A percentile compares a stretch with the other conserved stretches of the same genome.
Conservation (phyloP, 352 stramenopile genomes). For the Phytophthora agathidicida region DNA sequence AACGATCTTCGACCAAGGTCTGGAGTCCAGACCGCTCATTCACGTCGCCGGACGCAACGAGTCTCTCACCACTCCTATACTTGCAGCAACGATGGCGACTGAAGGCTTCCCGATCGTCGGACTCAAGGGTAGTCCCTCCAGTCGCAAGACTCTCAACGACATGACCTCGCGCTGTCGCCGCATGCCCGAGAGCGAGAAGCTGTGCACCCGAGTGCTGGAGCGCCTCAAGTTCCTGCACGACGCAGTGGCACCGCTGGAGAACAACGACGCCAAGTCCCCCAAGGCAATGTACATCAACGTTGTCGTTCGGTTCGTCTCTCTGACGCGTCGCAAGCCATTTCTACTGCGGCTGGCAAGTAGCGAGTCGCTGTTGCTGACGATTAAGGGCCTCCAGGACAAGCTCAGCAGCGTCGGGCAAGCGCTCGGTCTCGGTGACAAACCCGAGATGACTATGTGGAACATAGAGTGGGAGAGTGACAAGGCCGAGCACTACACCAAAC, state of each 20-base stretch:
- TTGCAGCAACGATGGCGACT: not conserved
- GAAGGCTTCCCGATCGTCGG: not conserved
- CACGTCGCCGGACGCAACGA: not conserved
- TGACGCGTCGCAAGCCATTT: constrained; percentile 5
- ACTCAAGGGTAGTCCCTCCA: not conserved
- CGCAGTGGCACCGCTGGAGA: constrained; percentile 16
- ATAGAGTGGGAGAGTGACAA: not conserved
- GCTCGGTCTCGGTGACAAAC: not conserved
- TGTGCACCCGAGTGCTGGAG: constrained; percentile 4
- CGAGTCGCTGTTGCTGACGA: not conserved
- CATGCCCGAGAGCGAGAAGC: constrained; percentile 13
- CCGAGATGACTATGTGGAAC: not conserved
- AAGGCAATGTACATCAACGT: constrained; percentile 8
- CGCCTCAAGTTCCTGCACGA: constrained; percentile 11
- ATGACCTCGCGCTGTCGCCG: constrained; percentile 3
- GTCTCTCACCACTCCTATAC: too few relatives aligned
- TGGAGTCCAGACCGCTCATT: constrained; percentile 10
- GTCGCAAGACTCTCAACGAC: constrained; percentile 1
- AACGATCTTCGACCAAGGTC: too few relatives aligned
- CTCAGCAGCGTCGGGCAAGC: not conserved
- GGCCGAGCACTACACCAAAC: not conserved
- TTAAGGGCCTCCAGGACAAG: not conserved
- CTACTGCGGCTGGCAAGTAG: constrained; percentile 5
- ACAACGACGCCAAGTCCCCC: constrained; percentile 63
- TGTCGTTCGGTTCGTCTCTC: constrained; percentile 5